Conservation (phyloP, 2,329 filamentous ascomycete genomes). For the Talaromyces marneffei region DNA sequence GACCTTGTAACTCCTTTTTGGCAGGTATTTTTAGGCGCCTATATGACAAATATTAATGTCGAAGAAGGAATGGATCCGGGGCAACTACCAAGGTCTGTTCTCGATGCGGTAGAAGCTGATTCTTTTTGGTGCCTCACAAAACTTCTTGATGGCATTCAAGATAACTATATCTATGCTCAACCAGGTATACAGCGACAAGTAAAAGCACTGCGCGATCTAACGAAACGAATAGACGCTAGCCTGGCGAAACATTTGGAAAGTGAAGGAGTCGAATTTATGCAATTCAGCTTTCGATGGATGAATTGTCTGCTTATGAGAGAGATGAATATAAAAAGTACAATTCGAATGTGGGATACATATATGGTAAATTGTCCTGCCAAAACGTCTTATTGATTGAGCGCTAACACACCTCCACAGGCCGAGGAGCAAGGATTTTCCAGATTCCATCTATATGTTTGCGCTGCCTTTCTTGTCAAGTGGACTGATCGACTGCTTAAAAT, state of each 20-base stretch:
- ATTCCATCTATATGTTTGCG: constrained; percentile 97
- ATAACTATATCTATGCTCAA: constrained; percentile 97
- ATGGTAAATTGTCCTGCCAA: constrained; percentile 54
- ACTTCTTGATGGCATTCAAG: constrained; percentile 95
- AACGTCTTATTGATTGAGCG: neutral
- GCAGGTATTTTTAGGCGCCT: constrained; percentile 92
- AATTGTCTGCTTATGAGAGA: constrained; percentile 98
- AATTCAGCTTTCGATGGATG: constrained; percentile 99
- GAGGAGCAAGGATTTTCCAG: constrained; percentile 98
- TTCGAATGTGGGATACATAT: constrained; percentile 99
- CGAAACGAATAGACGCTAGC: constrained; percentile 75
- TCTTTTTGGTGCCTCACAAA: constrained; percentile 99
- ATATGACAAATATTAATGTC: constrained; percentile 90
- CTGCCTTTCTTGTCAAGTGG: constrained; percentile 97
- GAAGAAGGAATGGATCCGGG: constrained; percentile 95
- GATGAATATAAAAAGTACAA: constrained; percentile 91
- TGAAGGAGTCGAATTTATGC: constrained; percentile 95
- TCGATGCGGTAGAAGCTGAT: constrained; percentile 96
- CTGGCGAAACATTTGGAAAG: constrained; percentile 83
- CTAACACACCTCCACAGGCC: constrained; percentile 53
- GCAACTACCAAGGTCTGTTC: constrained; percentile 78
- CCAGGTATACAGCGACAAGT: constrained; percentile 96
- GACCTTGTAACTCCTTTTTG: constrained; percentile 96
- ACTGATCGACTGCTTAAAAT: constrained; percentile 89
- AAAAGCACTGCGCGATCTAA: constrained; percentile 78